These are phyloP conservation scores for Flaveria linearis DNA, from an alignment of 129 eudicot genomes.

Conservation along the genomic window DNA sequence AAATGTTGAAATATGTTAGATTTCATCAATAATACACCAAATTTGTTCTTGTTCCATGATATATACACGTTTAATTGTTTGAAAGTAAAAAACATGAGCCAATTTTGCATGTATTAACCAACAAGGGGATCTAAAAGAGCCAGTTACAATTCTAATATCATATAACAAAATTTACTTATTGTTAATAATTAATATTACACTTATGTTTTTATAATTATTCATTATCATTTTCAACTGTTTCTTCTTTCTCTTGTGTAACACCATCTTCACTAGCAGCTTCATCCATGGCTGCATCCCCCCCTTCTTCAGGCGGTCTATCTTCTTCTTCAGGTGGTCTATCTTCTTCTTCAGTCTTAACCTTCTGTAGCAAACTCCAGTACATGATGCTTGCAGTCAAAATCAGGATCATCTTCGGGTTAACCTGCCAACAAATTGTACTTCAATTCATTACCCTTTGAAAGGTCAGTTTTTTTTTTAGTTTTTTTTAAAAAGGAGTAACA, in stretches of 20 bases:
- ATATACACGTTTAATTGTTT: neutral
- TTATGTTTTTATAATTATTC: constrained; percentile 21
- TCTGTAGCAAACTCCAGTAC: constrained; percentile 87
- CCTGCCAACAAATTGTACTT: constrained; percentile 45
- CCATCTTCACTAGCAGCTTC: constrained; percentile 34
- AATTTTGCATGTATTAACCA: constrained; percentile 35
- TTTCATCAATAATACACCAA: constrained; percentile 1
- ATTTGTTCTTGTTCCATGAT: constrained; percentile 14
- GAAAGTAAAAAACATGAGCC: constrained; percentile 2
- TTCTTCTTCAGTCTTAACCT: constrained; percentile 39
- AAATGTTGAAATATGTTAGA: constrained; percentile 22
- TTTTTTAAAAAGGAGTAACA: neutral
- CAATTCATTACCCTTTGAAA: neutral
- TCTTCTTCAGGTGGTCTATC: constrained; percentile 35
- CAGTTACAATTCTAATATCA: constrained; percentile 17
- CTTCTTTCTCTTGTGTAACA: constrained; percentile 23
- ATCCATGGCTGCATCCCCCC: constrained; percentile 3
- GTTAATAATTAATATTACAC: constrained; percentile 15
- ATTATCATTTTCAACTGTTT: constrained; percentile 13
- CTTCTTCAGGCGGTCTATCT: constrained; percentile 35
- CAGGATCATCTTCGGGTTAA: constrained; percentile 87
- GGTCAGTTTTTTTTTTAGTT: neutral
- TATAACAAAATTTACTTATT: neutral
- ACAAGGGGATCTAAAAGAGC: neutral
- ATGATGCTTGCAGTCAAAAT: constrained; percentile 85